A percentile compares a stretch with the other conserved stretches of the same genome.
phyloP scores from a whole-genome alignment of 352 stramenopile species.

The Phytopythium boreale region DNA sequence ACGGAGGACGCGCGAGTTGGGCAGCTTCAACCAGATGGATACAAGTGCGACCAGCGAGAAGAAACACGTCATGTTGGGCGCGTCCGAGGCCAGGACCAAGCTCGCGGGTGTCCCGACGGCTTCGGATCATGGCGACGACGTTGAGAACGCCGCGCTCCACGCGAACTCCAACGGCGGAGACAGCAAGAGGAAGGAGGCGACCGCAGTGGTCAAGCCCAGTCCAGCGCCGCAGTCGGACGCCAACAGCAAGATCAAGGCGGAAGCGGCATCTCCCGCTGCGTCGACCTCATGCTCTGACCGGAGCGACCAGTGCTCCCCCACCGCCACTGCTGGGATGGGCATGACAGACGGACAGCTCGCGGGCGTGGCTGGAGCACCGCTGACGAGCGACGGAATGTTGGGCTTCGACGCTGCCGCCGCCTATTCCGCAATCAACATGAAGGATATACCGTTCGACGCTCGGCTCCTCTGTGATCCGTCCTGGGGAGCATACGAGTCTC shows the following conservation, averaged over 20 bases:
- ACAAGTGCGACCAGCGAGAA: slow-evolving; percentile 4
- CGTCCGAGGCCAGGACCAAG: neutral
- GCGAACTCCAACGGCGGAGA: neutral
- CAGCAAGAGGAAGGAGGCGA: neutral
- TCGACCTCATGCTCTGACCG: slow-evolving; percentile 3
- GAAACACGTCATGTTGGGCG: neutral
- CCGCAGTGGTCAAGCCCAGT: neutral
- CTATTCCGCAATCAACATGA: slow-evolving; percentile 15
- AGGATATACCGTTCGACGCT: slow-evolving; percentile 46
- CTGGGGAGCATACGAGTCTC: slow-evolving; percentile 34
- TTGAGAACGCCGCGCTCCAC: neutral
- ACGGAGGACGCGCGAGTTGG: neutral
- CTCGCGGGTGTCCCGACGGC: neutral
- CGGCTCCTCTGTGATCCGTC: slow-evolving; percentile 42
- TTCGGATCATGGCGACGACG: neutral
- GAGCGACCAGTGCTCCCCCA: slow-evolving; percentile 3
- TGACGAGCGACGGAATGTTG: neutral
- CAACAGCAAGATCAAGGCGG: neutral
- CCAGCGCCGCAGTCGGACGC: neutral
- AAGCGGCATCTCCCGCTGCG: neutral
- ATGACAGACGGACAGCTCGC: neutral
- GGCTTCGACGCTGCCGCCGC: slow-evolving; percentile 20
- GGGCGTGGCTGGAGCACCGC: neutral
- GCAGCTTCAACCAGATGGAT: slow-evolving; percentile 6
- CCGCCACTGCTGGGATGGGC: neutral